Percentiles rank a stretch among this genome's conserved stretches.
phyloP scores from a whole-genome alignment of 495 filamentous ascomycete species.

The Amphirosellinia nigrospora region DNA sequence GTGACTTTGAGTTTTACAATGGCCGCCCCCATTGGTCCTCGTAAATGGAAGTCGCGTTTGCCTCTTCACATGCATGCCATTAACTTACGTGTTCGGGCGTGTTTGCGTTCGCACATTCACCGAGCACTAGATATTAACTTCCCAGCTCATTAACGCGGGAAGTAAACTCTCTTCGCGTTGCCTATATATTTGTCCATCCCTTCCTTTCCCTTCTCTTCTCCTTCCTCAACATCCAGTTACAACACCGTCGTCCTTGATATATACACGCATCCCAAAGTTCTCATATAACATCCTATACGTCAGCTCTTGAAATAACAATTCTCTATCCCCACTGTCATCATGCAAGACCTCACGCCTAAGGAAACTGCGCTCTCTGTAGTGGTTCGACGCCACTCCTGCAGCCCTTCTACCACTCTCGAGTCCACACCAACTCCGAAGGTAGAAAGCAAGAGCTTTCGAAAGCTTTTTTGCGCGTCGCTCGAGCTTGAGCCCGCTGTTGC shows the following conservation, averaged over 20 bases:
- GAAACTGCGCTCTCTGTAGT: constrained; percentile 1
- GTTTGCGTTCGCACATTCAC: too few relatives aligned
- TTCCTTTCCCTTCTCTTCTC: neutral
- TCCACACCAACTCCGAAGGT: neutral
- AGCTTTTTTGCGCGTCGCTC: neutral
- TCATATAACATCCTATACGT: neutral
- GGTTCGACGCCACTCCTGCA: neutral
- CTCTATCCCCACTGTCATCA: neutral
- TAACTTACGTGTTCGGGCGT: neutral
- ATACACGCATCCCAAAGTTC: neutral
- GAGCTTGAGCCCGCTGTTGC: neutral
- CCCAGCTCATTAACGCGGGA: too few relatives aligned
- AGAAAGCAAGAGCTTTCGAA: neutral
- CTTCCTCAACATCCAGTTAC: neutral
- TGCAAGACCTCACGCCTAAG: neutral
- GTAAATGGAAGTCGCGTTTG: neutral
- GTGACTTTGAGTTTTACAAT: neutral
- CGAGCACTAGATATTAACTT: too few relatives aligned
- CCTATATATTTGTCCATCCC: neutral
- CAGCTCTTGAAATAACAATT: neutral
- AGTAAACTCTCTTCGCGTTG: neutral
- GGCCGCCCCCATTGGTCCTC: neutral
- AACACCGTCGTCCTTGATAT: neutral
- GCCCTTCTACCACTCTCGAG: neutral
- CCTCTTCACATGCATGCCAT: neutral